Evolutionary conservation across 2,329 filamentous ascomycete genomes (phyloP).

Genomic region (Pseudogymnoascus sp.): DNA sequence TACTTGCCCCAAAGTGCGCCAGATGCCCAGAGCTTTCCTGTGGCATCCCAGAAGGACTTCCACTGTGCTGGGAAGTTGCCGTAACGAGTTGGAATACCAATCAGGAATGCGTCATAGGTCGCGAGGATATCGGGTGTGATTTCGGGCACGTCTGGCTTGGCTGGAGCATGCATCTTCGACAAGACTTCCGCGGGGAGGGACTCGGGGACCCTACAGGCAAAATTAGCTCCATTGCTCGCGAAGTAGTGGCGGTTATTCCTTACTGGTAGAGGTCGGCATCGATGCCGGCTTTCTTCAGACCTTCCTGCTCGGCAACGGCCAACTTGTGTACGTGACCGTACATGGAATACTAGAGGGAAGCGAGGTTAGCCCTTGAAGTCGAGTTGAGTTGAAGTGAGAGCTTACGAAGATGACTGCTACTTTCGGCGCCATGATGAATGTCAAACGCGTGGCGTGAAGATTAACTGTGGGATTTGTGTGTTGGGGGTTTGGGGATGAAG

Average conservation of each 20-base stretch:
- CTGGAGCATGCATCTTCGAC: slow-evolving; percentile 80
- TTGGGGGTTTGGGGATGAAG: not conserved
- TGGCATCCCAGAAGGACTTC: slow-evolving; percentile 86
- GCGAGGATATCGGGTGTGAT: slow-evolving; percentile 53
- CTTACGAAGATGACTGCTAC: slow-evolving; percentile 84
- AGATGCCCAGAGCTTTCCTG: slow-evolving; percentile 68
- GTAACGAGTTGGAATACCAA: slow-evolving; percentile 92
- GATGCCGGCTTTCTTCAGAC: slow-evolving; percentile 82
- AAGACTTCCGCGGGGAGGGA: slow-evolving; percentile 81
- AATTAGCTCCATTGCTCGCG: slow-evolving; percentile 14
- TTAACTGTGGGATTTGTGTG: not conserved
- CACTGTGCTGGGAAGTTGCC: slow-evolving; percentile 96
- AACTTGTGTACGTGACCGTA: slow-evolving; percentile 83
- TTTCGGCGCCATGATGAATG: slow-evolving; percentile 68
- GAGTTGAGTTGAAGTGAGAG: slow-evolving; percentile 23
- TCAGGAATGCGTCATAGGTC: slow-evolving; percentile 78
- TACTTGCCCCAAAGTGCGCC: slow-evolving; percentile 82
- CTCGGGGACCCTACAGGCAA: slow-evolving; percentile 59
- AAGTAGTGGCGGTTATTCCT: slow-evolving; percentile 24
- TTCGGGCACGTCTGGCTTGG: slow-evolving; percentile 63
- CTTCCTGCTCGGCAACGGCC: slow-evolving; percentile 83
- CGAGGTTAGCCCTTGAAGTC: not conserved
- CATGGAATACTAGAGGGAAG: slow-evolving; percentile 66
- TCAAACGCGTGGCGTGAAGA: not conserved
- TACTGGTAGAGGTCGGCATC: slow-evolving; percentile 75